Conservation (phyloP, 2,329 filamentous ascomycete genomes). For the Juglanconis oblonga region DNA sequence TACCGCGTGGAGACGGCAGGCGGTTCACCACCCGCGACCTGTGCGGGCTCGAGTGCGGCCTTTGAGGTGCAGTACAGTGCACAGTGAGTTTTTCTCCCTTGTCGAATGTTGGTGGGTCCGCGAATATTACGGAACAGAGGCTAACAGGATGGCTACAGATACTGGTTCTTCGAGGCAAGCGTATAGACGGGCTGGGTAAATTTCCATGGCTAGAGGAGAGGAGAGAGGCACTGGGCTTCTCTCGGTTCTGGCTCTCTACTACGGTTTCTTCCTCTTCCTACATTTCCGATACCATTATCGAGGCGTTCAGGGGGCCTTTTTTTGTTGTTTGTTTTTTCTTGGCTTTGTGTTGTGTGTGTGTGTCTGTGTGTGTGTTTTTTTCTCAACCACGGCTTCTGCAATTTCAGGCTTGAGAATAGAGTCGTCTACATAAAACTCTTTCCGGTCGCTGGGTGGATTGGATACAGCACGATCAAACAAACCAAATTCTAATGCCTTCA, state of each 20-base stretch:
- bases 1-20: constrained; percentile 85
- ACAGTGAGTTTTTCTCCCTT: constrained; percentile 60
- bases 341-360: too few species aligned
- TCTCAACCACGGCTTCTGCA: too few species aligned
- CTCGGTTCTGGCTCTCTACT: not conserved
- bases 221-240: too few species aligned
- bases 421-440: not conserved
- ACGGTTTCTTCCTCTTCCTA: not conserved
- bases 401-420: not conserved
- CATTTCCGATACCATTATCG: constrained; percentile 4
- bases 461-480: not conserved
- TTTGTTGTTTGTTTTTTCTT: not conserved
- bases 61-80: constrained; percentile 81
- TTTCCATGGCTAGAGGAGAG: not conserved
- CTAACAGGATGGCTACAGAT: constrained; percentile 24
- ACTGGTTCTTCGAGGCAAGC: constrained; percentile 35
- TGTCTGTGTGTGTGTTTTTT: too few species aligned
- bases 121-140: constrained; percentile 1
- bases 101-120: not conserved
- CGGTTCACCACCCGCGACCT: constrained; percentile 71
- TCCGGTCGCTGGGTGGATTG: not conserved
- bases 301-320: constrained; percentile 7
- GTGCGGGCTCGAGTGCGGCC: constrained; percentile 56
- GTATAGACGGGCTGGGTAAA: not conserved
- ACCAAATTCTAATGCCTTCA: not conserved